Conservation (phyloP, 768 basidiomycete genomes). For the Nidularia pulvinata region DNA sequence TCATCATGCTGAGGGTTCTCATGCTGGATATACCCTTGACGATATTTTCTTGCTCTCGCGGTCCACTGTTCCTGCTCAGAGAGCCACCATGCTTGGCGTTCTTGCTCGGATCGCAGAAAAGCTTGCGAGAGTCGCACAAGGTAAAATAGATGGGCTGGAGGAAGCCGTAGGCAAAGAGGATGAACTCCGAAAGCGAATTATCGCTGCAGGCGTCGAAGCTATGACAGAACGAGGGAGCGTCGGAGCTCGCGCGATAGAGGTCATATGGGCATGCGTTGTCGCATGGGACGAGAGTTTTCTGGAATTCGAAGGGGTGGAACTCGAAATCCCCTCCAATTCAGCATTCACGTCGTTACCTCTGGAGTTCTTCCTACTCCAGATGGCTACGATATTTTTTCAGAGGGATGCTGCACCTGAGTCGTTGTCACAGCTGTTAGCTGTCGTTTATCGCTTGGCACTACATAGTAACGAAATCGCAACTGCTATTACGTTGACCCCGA, state of each 20-base stretch:
- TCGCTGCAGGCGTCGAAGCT: conserved; percentile 69
- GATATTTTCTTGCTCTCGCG: conserved; percentile 81
- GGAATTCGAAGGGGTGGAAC: conserved; percentile 46
- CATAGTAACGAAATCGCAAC: conserved; percentile 55
- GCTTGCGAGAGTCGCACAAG: conserved; percentile 25
- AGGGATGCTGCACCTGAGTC: conserved; percentile 47
- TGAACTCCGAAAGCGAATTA: conserved; percentile 57
- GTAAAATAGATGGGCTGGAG: conserved; percentile 29
- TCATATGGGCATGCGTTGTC: conserved; percentile 74
- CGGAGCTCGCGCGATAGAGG: conserved; percentile 66
- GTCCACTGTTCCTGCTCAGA: conserved; percentile 83
- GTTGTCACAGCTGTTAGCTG: conserved; percentile 51
- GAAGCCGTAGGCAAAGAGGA: conserved; percentile 38
- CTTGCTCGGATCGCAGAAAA: conserved; percentile 55
- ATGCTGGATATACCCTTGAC: conserved; percentile 87
- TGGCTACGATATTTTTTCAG: conserved; percentile 34
- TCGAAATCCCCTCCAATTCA: conserved; percentile 24
- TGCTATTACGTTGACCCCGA: conserved; percentile 46
- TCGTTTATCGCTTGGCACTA: conserved; percentile 62
- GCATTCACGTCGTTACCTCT: conserved; percentile 32
- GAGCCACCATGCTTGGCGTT: conserved; percentile 79
- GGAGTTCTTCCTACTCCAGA: conserved; percentile 46
- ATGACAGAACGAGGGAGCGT: conserved; percentile 65
- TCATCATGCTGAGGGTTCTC: conserved; percentile 80
- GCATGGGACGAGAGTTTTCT: conserved; percentile 50